A percentile compares a stretch with the other conserved stretches of the same genome.
Conservation (phyloP, 2,329 filamentous ascomycete species). For the Fusarium sp. region DNA sequence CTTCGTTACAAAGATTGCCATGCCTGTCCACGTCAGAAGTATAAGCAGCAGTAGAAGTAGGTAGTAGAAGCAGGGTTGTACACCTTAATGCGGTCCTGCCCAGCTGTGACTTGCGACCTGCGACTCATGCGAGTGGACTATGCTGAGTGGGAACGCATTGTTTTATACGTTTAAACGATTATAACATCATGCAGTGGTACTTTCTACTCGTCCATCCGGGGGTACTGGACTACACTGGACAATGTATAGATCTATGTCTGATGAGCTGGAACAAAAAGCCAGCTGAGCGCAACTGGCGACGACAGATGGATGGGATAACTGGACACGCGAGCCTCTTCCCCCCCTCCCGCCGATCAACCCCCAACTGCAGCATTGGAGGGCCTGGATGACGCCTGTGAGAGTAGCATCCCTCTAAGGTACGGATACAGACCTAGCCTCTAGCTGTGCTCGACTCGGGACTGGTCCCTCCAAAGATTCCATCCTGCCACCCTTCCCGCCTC, state of each 20-base stretch:
- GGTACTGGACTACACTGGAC: not conserved
- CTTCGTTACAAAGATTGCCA: conserved; percentile 6
- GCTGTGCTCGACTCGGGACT: conserved; percentile 16
- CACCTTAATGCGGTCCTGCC: conserved; percentile 26
- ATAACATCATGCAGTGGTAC: conserved; percentile 10
- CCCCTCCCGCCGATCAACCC: conserved; percentile 40
- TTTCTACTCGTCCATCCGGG: conserved; percentile 16
- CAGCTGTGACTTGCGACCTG: conserved; percentile 7
- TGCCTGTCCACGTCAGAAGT: conserved; percentile 34
- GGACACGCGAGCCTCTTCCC: conserved; percentile 39
- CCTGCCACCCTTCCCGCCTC: conserved; percentile 16
- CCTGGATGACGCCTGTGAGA: conserved; percentile 41
- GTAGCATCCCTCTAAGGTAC: conserved; percentile 40
- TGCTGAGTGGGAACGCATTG: conserved; percentile 32
- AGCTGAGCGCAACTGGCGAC: conserved; percentile 35
- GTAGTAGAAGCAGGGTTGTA: conserved; percentile 17
- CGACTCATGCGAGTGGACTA: conserved; percentile 32
- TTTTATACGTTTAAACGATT: conserved; percentile 18
- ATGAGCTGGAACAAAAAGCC: conserved; percentile 17
- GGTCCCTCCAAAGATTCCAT: no score
- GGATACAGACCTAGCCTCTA: conserved; percentile 33
- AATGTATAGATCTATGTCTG: conserved; percentile 2
- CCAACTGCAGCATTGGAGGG: conserved; percentile 30
- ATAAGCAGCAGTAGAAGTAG: not conserved
- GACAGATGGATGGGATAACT: conserved; percentile 33